Conservation (phyloP, 495 filamentous ascomycete species). For the Oleoguttula mirabilis region DNA sequence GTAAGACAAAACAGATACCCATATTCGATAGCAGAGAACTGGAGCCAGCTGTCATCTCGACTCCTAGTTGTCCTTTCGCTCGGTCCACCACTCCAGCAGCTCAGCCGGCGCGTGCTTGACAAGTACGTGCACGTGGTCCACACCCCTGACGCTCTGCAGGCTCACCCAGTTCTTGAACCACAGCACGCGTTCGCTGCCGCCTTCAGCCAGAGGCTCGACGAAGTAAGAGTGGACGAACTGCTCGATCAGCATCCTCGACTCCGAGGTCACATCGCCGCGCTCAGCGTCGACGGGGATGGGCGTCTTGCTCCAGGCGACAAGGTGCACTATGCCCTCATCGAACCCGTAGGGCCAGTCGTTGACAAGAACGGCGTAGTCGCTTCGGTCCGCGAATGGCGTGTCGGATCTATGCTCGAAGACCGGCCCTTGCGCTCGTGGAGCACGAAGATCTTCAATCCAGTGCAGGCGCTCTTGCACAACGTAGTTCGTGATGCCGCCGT, state of each 20-base stretch:
- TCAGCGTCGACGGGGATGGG: constrained; percentile 42
- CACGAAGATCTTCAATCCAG: constrained; percentile 45
- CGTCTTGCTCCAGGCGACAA: constrained; percentile 57
- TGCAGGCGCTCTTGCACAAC: constrained; percentile 59
- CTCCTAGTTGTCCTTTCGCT: constrained; percentile 13
- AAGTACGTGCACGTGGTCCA: constrained; percentile 70
- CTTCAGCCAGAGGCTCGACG: constrained; percentile 40
- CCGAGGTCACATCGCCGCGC: constrained; percentile 57
- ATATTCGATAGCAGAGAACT: too few species aligned
- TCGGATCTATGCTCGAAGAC: constrained; percentile 40
- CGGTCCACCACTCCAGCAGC: constrained; percentile 49
- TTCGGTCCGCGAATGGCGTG: constrained; percentile 54
- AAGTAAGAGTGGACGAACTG: constrained; percentile 59
- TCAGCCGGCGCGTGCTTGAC: constrained; percentile 49
- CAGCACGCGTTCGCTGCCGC: constrained; percentile 45
- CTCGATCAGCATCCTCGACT: constrained; percentile 48
- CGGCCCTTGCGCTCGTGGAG: constrained; percentile 20
- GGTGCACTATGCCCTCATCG: constrained; percentile 53
- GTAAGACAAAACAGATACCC: too few species aligned
- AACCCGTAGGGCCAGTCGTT: constrained; percentile 94
- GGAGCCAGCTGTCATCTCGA: too few species aligned
- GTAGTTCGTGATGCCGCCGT: constrained; percentile 67
- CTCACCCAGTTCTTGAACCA: constrained; percentile 94
- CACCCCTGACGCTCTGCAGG: constrained; percentile 71
- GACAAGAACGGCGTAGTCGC: constrained; percentile 62